phyloP scores from a whole-genome alignment of 73 alveolate genomes.

The Paramecium caudatum region DNA sequence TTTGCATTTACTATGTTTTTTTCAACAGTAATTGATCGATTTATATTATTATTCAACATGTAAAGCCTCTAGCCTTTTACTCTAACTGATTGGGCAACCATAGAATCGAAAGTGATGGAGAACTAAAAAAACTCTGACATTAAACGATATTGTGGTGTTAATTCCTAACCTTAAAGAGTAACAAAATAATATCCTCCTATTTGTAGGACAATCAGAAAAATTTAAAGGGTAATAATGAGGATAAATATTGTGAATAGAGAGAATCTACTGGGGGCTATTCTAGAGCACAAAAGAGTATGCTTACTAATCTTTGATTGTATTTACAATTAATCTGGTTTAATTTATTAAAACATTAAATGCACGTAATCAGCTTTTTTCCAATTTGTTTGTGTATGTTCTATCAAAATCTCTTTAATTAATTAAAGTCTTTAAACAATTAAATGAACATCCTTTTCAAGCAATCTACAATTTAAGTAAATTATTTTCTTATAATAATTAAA shows the following conservation, averaged over 20 bases:
- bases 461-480: background rate
- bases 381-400: background rate
- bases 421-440: background rate
- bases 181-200: background rate
- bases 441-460: slow-evolving; percentile 41
- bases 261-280: slow-evolving; percentile 10
- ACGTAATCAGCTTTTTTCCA: slow-evolving; percentile 44
- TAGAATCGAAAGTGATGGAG: slow-evolving; percentile 1
- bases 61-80: slow-evolving; percentile 12
- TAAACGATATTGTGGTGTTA: background rate
- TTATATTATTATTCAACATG: background rate
- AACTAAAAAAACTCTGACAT: slow-evolving; percentile 17
- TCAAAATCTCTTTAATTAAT: background rate
- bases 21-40: background rate
- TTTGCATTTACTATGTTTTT: background rate
- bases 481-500: slow-evolving; percentile 31
- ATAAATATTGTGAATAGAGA: background rate
- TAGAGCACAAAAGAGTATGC: slow-evolving; percentile 4
- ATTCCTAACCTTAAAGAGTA: background rate
- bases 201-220: background rate
- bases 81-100: background rate
- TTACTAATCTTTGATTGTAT: background rate
- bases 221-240: background rate
- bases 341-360: background rate
- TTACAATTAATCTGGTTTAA: background rate